phyloP scores from a whole-genome alignment of 345 rosid species.

The Mangifera indica region DNA sequence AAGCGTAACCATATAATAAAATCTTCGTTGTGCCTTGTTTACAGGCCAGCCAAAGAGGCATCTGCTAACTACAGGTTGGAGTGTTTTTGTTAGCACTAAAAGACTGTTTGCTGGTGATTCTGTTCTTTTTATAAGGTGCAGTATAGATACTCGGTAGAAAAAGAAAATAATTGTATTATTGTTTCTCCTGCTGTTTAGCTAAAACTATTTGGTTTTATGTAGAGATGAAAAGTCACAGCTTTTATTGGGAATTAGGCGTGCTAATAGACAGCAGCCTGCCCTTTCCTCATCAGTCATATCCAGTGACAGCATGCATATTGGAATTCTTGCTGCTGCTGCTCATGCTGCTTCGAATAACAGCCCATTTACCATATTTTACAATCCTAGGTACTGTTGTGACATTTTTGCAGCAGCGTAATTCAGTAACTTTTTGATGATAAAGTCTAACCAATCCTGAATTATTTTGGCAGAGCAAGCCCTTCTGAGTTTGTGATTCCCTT shows the following conservation, averaged over 20 bases:
- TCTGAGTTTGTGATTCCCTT: constrained; percentile 95
- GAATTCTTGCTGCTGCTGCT: constrained; percentile 99
- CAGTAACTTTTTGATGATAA: constrained; percentile 2
- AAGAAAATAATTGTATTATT: constrained; percentile 13
- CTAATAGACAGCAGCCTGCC: constrained; percentile 87
- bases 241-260: constrained; percentile 78
- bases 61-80: constrained; percentile 93
- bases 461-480: constrained; percentile 80
- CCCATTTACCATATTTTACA: constrained; percentile 86
- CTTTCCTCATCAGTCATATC: constrained; percentile 94
- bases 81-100: constrained; percentile 89
- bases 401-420: background rate
- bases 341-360: constrained; percentile 96
- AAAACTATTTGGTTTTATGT: constrained; percentile 24
- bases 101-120: constrained; percentile 95
- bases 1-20: constrained; percentile 6
- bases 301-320: constrained; percentile 99
- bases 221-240: constrained; percentile 96
- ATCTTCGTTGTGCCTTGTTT: constrained; percentile 16
- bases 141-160: background rate
- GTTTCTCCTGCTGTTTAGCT: constrained; percentile 11
- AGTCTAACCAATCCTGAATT: constrained; percentile 26
- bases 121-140: constrained; percentile 85
- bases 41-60: constrained; percentile 94
- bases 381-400: constrained; percentile 68